Conservation (phyloP, 225 moss, liverwort and hornwort species). For the Rhytidiadelphus loreus region DNA sequence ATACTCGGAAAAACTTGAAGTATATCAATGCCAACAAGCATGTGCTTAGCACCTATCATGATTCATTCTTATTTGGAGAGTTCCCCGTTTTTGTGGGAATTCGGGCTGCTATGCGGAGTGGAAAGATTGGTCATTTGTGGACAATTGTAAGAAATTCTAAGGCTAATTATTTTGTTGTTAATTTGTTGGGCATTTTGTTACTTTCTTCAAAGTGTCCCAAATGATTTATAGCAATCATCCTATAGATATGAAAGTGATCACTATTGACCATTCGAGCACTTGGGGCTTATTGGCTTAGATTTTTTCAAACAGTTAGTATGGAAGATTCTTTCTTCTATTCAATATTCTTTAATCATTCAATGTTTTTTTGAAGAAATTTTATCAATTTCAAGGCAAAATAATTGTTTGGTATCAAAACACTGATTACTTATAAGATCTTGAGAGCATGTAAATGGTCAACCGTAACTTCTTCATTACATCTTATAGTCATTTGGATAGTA, state of each 20-base stretch:
- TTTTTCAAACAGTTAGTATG: not conserved
- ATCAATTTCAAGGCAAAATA: not conserved
- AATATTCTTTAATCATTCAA: not conserved
- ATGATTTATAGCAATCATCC: not conserved
- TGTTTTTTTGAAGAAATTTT: too few species aligned
- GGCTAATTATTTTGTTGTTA: not conserved
- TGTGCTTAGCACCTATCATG: conserved; percentile 56
- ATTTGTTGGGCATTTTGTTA: too few species aligned
- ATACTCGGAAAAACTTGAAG: conserved; percentile 16
- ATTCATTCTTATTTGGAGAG: conserved; percentile 61
- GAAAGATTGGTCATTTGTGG: conserved; percentile 41
- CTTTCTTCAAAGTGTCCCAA: not conserved
- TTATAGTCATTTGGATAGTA: not conserved
- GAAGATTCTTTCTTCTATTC: not conserved
- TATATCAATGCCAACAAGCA: conserved; percentile 45
- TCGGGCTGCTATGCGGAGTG: conserved; percentile 25
- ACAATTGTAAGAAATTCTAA: conserved; percentile 14
- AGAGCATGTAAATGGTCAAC: not conserved
- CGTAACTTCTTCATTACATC: not conserved
- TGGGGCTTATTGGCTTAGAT: not conserved
- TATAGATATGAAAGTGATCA: not conserved
- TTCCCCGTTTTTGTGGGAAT: conserved; percentile 28
- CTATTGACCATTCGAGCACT: not conserved
- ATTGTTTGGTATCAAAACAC: not conserved
- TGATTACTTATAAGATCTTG: too few species aligned